Conservation (phyloP, 2,329 filamentous ascomycete species). For the Pleurostoma richardsiae region DNA sequence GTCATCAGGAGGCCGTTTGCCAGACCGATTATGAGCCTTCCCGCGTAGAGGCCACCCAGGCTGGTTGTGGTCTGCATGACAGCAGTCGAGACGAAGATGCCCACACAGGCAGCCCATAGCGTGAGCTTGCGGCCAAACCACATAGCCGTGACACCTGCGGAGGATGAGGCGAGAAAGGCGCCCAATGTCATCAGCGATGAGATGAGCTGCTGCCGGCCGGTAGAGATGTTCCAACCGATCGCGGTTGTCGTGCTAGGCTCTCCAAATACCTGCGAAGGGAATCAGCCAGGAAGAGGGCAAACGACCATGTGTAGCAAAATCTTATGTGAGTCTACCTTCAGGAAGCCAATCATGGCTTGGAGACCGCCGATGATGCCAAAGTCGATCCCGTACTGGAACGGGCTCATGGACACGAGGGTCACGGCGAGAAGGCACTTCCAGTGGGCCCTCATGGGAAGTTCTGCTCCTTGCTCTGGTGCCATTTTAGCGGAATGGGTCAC, state of each 20-base stretch:
- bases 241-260: slow-evolving; percentile 23
- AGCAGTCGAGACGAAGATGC: slow-evolving; percentile 44
- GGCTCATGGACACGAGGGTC: slow-evolving; percentile 40
- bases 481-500: background rate
- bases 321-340: slow-evolving; percentile 22
- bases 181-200: slow-evolving; percentile 43
- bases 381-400: slow-evolving; percentile 45
- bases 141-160: slow-evolving; percentile 30
- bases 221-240: slow-evolving; percentile 38
- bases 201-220: slow-evolving; percentile 39
- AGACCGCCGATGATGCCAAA: slow-evolving; percentile 45
- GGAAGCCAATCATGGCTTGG: slow-evolving; percentile 45
- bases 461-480: background rate
- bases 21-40: slow-evolving; percentile 49
- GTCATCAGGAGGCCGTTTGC: slow-evolving; percentile 54
- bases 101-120: slow-evolving; percentile 39
- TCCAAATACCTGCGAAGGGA: slow-evolving; percentile 25
- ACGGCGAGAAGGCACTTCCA: slow-evolving; percentile 32
- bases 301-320: background rate
- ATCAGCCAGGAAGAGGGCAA: background rate
- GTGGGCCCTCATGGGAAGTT: slow-evolving; percentile 15
- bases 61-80: slow-evolving; percentile 51
- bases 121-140: slow-evolving; percentile 26
- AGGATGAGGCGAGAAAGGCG: slow-evolving; percentile 36
- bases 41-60: slow-evolving; percentile 48